Base-by-base conservation (phyloP, 805 yeast species). In the Tetrapisispora arboricola region DNA sequence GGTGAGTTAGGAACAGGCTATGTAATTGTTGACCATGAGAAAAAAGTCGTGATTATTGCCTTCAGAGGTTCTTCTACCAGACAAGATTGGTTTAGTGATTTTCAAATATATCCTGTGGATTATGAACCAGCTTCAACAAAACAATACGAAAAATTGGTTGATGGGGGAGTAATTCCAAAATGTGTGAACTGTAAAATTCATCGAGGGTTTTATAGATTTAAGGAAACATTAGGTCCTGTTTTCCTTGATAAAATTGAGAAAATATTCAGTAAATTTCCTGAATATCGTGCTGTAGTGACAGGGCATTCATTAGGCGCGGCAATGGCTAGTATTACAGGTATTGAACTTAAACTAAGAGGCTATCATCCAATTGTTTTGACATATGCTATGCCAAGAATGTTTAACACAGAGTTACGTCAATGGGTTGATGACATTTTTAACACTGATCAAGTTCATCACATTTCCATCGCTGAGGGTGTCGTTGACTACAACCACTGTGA, bases 271-370 rank as follows among this genome's bases (percentile, higher is more conserved):
- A 50, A 63, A 16, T 60, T 70, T 50, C 73, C 76, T 0, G 69
- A 66, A 19, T 80, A 76, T 53, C 54, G 65, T 17, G 43, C 81
- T 4, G 66, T 72, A 1, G 67, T 80, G 1, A 64, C 78, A 1
- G 94, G 94, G 0, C 94, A 84, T 58, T 84, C 92, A 0, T 59
- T 84, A 32, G 88, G 87, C 3, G 94, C 80, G 6, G 87, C 88
- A 0, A 57, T 80, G 39, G 80, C 87, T 1, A 60, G 68, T 4
- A 59, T 84, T 26, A 70, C 75, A 8, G 90, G 82, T 0, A 65
- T 76, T 18, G 92, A 83, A 50, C 65, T 79, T 36, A 60, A 70
- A 41, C 50, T 75, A 16, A 47, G 72, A 53, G 85, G 84, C 0
- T 63, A 61, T 42, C 56, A 72, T 7, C 80, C 83, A 0, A 53